These are phyloP conservation scores for Eutypa lata DNA, from an alignment of 2,329 filamentous ascomycete species.

Conservation along the genomic window DNA sequence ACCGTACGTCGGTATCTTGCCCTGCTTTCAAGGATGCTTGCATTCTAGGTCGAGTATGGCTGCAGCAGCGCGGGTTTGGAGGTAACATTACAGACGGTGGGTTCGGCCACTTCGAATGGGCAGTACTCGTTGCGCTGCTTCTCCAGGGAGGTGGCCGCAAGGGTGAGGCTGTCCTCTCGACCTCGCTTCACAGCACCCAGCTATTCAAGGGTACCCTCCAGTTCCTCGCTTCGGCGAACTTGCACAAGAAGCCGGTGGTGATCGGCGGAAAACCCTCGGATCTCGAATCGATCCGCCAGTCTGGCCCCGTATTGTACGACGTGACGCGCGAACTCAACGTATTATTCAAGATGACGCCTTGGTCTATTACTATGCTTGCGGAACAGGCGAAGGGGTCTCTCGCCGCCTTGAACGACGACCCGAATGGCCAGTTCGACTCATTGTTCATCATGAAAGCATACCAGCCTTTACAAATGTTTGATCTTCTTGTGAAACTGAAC, in stretches of 20 bases:
- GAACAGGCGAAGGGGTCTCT: slow-evolving; percentile 74
- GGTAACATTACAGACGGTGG: slow-evolving; percentile 71
- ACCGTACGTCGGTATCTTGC: slow-evolving; percentile 66
- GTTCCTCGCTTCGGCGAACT: slow-evolving; percentile 72
- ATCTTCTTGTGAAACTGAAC: slow-evolving; percentile 40
- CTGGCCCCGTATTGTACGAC: slow-evolving; percentile 74
- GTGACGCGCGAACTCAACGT: slow-evolving; percentile 72
- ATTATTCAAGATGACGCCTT: slow-evolving; percentile 84
- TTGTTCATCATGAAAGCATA: slow-evolving; percentile 71
- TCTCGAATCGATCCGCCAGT: slow-evolving; percentile 40
- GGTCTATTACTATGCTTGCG: slow-evolving; percentile 73
- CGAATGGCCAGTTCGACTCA: slow-evolving; percentile 76
- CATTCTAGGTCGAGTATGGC: slow-evolving; percentile 81
- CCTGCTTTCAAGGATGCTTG: slow-evolving; percentile 78
- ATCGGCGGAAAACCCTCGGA: slow-evolving; percentile 44
- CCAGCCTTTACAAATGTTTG: slow-evolving; percentile 53
- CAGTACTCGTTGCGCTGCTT: slow-evolving; percentile 73
- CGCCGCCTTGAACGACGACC: slow-evolving; percentile 68
- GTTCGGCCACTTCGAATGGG: slow-evolving; percentile 93
- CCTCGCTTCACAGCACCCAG: slow-evolving; percentile 84
- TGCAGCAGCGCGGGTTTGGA: slow-evolving; percentile 80
- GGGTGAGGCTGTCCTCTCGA: slow-evolving; percentile 69
- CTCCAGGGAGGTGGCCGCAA: slow-evolving; percentile 73
- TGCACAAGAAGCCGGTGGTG: slow-evolving; percentile 63
- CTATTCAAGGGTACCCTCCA: slow-evolving; percentile 94